These are phyloP conservation scores for Leishmania mexicana DNA, from an alignment of 208 protist species.

Conservation along the genomic window DNA sequence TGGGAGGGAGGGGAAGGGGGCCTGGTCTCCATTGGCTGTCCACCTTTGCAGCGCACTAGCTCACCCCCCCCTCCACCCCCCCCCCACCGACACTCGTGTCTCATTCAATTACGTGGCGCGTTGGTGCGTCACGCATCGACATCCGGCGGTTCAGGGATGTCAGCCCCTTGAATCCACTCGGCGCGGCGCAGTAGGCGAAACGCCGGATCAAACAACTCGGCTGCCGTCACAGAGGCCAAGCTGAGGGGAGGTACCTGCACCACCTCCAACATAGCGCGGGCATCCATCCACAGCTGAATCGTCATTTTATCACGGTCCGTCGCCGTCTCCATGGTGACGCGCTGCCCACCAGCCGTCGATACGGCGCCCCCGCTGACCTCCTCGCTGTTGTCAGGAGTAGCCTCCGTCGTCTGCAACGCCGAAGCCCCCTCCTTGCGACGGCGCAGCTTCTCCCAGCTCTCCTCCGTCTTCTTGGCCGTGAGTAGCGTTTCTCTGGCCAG, in stretches of 20 bases:
- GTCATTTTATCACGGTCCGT: constrained; percentile 90
- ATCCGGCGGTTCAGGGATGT: constrained; percentile 73
- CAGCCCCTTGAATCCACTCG: constrained; percentile 75
- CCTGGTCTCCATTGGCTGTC: neutral
- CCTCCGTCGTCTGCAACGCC: constrained; percentile 49
- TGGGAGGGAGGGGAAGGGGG: neutral
- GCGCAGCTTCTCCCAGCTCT: constrained; percentile 90
- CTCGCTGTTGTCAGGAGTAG: constrained; percentile 53
- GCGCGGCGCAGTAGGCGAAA: constrained; percentile 64
- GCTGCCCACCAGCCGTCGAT: constrained; percentile 4
- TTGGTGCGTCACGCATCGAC: constrained; percentile 38
- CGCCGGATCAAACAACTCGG: constrained; percentile 15
- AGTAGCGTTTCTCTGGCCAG: constrained; percentile 78
- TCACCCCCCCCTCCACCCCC: no score
- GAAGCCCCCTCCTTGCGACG: constrained; percentile 53
- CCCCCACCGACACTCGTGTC: neutral
- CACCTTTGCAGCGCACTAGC: neutral
- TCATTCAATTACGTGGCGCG: neutral
- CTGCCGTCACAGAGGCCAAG: constrained; percentile 6
- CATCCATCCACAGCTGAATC: constrained; percentile 84
- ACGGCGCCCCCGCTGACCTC: constrained; percentile 1
- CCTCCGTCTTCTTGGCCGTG: constrained; percentile 84
- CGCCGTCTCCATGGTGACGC: constrained; percentile 58
- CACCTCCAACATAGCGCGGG: constrained; percentile 45
- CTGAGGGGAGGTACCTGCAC: constrained; percentile 21